These are phyloP conservation scores for Chlorophyllum brunneum DNA, from an alignment of 768 basidiomycete species.

Conservation along the genomic window DNA sequence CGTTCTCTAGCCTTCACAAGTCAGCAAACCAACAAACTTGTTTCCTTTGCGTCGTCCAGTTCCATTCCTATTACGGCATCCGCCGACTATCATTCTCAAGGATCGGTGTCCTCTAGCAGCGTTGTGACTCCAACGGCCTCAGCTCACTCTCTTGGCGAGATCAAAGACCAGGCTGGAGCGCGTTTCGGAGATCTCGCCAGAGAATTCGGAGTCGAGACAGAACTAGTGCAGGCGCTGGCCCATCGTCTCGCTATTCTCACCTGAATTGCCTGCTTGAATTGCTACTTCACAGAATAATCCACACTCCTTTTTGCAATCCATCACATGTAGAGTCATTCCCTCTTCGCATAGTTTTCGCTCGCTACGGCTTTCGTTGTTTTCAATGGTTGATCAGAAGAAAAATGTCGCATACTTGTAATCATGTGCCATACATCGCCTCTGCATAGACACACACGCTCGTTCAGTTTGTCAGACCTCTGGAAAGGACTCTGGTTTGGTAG, in stretches of 20 bases:
- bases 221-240: slow-evolving; percentile 63
- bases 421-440: slow-evolving; percentile 5
- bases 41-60: slow-evolving; percentile 10
- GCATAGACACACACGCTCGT: slow-evolving; percentile 6
- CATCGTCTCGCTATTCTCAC: slow-evolving; percentile 42
- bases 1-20: slow-evolving; percentile 55
- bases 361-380: slow-evolving; percentile 7
- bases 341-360: background rate
- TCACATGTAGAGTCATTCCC: slow-evolving; percentile 9
- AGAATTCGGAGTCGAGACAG: slow-evolving; percentile 72
- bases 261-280: slow-evolving; percentile 10
- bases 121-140: background rate
- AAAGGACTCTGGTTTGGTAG: background rate
- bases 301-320: slow-evolving; percentile 1
- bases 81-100: background rate
- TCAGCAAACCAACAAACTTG: slow-evolving; percentile 42
- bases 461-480: background rate
- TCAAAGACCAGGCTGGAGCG: background rate
- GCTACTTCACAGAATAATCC: background rate
- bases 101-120: background rate
- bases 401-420: slow-evolving; percentile 7
- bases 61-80: slow-evolving; percentile 17
- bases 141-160: background rate
- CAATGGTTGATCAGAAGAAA: background rate
- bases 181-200: slow-evolving; percentile 46